Percentiles rank a stretch among this genome's conserved stretches.
phyloP scores from a whole-genome alignment of 2,329 filamentous ascomycete species.

The Aspergillus fumigatiaffinis region DNA sequence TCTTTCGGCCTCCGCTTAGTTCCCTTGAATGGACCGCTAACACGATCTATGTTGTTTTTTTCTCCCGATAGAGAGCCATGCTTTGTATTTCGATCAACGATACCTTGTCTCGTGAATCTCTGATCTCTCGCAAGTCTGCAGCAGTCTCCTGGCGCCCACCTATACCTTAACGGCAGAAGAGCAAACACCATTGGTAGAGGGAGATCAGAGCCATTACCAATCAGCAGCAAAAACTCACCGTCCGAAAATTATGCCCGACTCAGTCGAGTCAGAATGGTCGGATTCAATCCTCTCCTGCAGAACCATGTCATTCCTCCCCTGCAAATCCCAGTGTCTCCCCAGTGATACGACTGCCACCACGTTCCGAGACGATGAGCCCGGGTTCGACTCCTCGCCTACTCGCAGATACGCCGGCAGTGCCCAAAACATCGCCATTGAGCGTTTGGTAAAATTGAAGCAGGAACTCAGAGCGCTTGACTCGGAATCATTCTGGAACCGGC shows the following conservation, averaged over 20 bases:
- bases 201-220: neutral
- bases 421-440: constrained; percentile 60
- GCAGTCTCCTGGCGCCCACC: constrained; percentile 20
- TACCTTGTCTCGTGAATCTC: constrained; percentile 15
- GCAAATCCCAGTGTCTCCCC: constrained; percentile 27
- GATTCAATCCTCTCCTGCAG: constrained; percentile 22
- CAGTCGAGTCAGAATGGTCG: constrained; percentile 29
- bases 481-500: constrained; percentile 60
- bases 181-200: neutral
- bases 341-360: constrained; percentile 18
- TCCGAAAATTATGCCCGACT: constrained; percentile 27
- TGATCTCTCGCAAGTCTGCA: constrained; percentile 16
- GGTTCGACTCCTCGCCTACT: constrained; percentile 19
- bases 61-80: constrained; percentile 20
- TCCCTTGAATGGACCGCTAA: constrained; percentile 1
- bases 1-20: too few species aligned
- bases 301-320: constrained; percentile 27
- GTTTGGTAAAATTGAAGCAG: constrained; percentile 57
- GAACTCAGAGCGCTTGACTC: constrained; percentile 50
- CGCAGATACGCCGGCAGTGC: constrained; percentile 39
- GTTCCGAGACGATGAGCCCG: constrained; percentile 21
- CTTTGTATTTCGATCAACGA: constrained; percentile 15
- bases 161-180: constrained; percentile 12
- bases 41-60: neutral
- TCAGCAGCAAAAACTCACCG: neutral